Evolutionary conservation across 1,139 yeast genomes (phyloP), one percentile per base, ranked within the genome.

Genomic region (Hemisphaericaspora subhashii): DNA sequence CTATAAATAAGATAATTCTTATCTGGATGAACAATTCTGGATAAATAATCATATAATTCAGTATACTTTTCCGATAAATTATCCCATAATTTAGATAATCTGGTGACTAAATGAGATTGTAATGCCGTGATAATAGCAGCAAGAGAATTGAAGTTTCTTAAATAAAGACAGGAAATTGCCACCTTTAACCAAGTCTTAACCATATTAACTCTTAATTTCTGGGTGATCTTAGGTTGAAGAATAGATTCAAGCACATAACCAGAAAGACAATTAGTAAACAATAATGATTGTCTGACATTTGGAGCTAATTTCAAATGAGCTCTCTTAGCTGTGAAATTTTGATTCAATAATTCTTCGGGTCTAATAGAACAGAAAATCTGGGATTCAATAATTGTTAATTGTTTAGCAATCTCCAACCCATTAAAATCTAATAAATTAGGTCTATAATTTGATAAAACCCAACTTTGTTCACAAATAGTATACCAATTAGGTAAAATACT

Each of bases 81-180:
- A 4, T 49, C 60, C 96, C 96, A 88, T 2, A 87, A 62, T 39
- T 64, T 68, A 23, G 72, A 63, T 41, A 90, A 65, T 52, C 97
- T 73, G 3, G 89, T 79, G 37, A 90, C 72, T 35, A 86, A 74
- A 52, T 87, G 92, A 32, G 88, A 83, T 60, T 89, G 96, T 47
- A 90, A 71, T 0, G 95, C 79, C 0, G 94, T 84, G 58, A 89
- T 78, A 38, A 90, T 86, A 0, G 96, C 86, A n/a, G 96, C 92
- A 41, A 88, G 67, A 0, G 95, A 82, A 59, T 90, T 90, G 66
- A 83, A 87, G 57, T 89, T 89, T 44, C 94, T 72, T 53, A 88
- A 68, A 51, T 86, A 85, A 39, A 83, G 70, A 53, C 95, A 82
- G n/a, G 90, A 84, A 42, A 86, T 76, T 0, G 95, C 92, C 32